phyloP scores from a whole-genome alignment of 768 basidiomycete genomes.

The Filobasidium wieringae region DNA sequence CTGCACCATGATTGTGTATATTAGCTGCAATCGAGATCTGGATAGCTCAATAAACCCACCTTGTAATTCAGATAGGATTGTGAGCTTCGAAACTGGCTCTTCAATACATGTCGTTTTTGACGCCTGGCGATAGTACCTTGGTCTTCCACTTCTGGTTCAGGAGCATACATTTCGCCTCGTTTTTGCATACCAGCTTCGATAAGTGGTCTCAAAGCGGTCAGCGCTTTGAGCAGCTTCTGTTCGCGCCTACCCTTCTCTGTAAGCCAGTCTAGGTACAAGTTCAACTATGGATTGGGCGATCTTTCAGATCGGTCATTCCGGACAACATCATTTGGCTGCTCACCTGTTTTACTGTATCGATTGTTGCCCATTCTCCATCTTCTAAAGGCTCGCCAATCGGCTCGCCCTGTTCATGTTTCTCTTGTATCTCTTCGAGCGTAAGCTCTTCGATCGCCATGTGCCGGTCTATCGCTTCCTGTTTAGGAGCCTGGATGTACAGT shows the following conservation, averaged over 20 bases:
- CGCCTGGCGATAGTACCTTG: not conserved
- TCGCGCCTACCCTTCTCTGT: constrained; percentile 87
- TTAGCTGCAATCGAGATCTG: too few species aligned
- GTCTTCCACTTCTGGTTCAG: constrained; percentile 3
- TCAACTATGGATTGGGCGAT: not conserved
- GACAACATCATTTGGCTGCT: too few species aligned
- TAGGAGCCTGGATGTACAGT: constrained; percentile 85
- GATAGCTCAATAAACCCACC: too few species aligned
- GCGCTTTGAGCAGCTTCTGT: constrained; percentile 66
- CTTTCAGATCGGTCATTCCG: not conserved
- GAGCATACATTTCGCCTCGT: constrained; percentile 12
- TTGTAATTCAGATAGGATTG: constrained; percentile 12
- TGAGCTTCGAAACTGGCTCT: constrained; percentile 3
- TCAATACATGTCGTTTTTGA: not conserved
- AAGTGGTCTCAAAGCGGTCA: constrained; percentile 24
- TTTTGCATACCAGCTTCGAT: constrained; percentile 28
- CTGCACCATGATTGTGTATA: too few species aligned
- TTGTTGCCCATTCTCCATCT: constrained; percentile 80
- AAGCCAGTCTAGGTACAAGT: constrained; percentile 63
- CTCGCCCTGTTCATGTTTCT: constrained; percentile 63
- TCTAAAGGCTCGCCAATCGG: constrained; percentile 61
- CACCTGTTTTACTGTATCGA: constrained; percentile 78
- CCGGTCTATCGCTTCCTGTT: constrained; percentile 58
- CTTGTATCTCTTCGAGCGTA: constrained; percentile 49
- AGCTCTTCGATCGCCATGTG: constrained; percentile 37